Percentiles rank a stretch among this genome's conserved stretches.
Evolutionary conservation across 345 rosid genomes (phyloP).

Genomic region (Carallia brachiata): DNA sequence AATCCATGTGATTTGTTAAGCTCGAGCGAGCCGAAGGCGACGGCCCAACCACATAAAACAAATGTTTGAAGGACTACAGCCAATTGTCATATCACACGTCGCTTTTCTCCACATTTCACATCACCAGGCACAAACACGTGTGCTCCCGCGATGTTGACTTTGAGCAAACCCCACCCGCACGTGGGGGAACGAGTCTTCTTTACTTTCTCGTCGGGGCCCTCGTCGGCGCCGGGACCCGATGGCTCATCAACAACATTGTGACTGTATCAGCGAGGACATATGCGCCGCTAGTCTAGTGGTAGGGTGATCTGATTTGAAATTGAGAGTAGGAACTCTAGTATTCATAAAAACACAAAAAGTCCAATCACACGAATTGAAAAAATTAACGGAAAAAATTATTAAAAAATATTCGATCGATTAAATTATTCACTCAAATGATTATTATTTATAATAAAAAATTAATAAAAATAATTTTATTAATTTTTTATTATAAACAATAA

Average conservation of each 20-base stretch:
- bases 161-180: constrained; percentile 46
- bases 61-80: neutral
- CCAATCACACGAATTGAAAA: no score
- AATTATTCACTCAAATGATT: no score
- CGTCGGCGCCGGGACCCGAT: constrained; percentile 23
- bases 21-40: constrained; percentile 5
- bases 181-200: constrained; percentile 32
- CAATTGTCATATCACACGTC: constrained; percentile 31
- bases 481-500: no score
- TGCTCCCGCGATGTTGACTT: constrained; percentile 25
- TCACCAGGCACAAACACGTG: constrained; percentile 32
- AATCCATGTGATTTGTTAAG: constrained; percentile 36
- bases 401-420: no score
- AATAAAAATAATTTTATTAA: no score
- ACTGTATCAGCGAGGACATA: no score
- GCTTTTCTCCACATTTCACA: neutral
- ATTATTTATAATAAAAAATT: no score
- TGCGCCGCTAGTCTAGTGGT: no score
- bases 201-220: constrained; percentile 25
- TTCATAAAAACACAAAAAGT: no score
- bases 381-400: no score
- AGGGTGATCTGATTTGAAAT: no score
- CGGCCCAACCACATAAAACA: constrained; percentile 14
- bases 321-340: no score
- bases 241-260: neutral